Conservation (phyloP, 177 flowering plant species). For the Viscum album region DNA sequence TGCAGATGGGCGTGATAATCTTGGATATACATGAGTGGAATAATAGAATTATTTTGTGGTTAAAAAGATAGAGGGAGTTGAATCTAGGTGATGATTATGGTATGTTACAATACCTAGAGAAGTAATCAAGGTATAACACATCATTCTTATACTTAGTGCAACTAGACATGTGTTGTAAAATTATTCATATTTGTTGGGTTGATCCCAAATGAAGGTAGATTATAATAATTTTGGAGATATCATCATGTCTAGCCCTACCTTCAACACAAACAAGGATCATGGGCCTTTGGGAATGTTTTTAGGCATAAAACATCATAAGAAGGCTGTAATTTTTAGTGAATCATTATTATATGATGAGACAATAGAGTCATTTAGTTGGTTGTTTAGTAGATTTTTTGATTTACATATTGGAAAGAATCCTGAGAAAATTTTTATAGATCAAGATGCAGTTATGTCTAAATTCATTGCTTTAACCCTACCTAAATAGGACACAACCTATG, state of each 20-base stretch:
- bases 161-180: background rate
- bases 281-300: background rate
- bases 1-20: background rate
- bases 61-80: background rate
- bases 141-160: background rate
- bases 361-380: background rate
- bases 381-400: background rate
- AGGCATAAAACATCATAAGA: background rate
- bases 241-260: background rate
- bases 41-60: background rate
- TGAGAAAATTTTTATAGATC: background rate
- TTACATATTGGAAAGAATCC: background rate
- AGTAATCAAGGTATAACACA: background rate
- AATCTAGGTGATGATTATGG: background rate
- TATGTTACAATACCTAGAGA: background rate
- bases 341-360: background rate
- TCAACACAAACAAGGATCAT: background rate
- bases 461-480: background rate
- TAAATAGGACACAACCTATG: background rate
- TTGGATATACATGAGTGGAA: background rate
- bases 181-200: background rate
- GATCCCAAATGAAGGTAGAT: background rate
- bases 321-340: background rate
- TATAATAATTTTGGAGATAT: background rate
- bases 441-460: conserved; percentile 1